Evolutionary conservation across 2,329 filamentous ascomycete species (phyloP), one percentile per base, ranked within the genome.

Genomic region (Xylariaceae sp.): DNA sequence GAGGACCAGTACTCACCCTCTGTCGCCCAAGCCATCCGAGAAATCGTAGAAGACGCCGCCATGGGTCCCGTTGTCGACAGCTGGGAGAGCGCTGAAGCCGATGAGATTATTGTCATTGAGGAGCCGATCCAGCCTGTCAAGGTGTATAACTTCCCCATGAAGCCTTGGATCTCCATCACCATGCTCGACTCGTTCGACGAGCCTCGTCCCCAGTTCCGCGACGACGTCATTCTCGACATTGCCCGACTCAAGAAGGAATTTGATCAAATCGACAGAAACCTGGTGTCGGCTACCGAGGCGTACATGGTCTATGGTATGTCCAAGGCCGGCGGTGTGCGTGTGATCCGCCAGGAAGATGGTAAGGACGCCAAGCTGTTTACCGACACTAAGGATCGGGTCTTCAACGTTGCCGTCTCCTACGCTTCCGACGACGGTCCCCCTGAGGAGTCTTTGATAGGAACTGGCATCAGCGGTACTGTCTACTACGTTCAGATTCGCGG

Each of bases 191-290:
- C 76, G 53, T 52, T 52, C 12, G 70, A 78, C 12, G 75, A 82
- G 51, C 68, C 76, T 22, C 78, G 81, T 14, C 77, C 85, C 3
- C 71, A 77, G 44, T 85, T 97, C 67, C 85, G 86, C 35, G 83
- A 89, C 49, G 87, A 92, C 58, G 81, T 86, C 39, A 85, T 96
- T 61, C 88, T 96, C 76, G 90, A 96, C 60, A 94, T 99, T 65
- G 92, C 94, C 45, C 83, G 90, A 50, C 78, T 97, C 56, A 96
- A 96, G 78, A 97, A 97, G 73, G 90, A 96, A 5, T 97, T 97
- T 62, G 94, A 99, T 64, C 94, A 97, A 71, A 86, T 96, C 54
- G 94, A 99, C 66, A 88, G 95, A 57, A 95, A 91, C 55, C 79
- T 99, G 31, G 92, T 92, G 44, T 87, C 91, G 5, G 91, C 92